Evolutionary conservation across 805 yeast genomes (phyloP).

Genomic region (Diddensiella caesifluorescens): DNA sequence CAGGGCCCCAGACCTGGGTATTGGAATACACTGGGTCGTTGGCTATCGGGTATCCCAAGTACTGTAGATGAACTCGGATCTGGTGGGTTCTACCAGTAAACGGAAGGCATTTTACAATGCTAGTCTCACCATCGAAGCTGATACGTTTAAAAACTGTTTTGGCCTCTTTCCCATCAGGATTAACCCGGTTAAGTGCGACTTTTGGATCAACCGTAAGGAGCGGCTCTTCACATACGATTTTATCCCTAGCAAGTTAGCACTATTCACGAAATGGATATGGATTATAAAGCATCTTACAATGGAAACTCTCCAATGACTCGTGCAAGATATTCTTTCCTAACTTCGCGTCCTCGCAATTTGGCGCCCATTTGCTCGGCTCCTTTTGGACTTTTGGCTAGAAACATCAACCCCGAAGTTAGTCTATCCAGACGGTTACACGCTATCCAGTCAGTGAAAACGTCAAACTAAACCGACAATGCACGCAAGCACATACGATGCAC

Average conservation of each 20-base stretch:
- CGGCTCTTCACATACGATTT: conserved; percentile 59
- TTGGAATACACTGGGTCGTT: conserved; percentile 91
- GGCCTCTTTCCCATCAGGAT: conserved; percentile 64
- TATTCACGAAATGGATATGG: neutral
- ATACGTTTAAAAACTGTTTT: conserved; percentile 62
- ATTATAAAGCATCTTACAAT: neutral
- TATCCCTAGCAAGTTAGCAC: conserved; percentile 27
- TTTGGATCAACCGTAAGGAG: conserved; percentile 68
- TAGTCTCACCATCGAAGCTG: conserved; percentile 60
- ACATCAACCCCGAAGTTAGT: conserved; percentile 89
- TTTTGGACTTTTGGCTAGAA: conserved; percentile 73
- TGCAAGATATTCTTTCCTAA: conserved; percentile 79
- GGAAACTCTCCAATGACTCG: conserved; percentile 87
- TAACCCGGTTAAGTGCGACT: conserved; percentile 59
- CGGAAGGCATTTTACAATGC: conserved; percentile 80
- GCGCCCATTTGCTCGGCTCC: conserved; percentile 73
- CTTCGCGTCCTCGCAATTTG: conserved; percentile 64
- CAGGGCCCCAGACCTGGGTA: conserved; percentile 70
- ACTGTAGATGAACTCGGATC: conserved; percentile 87
- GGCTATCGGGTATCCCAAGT: conserved; percentile 81
- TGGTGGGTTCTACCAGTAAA: conserved; percentile 94
- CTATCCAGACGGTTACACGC: conserved; percentile 86
- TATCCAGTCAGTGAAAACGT: neutral
- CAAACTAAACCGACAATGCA: neutral
- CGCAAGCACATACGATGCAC: conserved; percentile 48